Base-by-base conservation (phyloP, 805 yeast species). In the Candida quercuum region DNA sequence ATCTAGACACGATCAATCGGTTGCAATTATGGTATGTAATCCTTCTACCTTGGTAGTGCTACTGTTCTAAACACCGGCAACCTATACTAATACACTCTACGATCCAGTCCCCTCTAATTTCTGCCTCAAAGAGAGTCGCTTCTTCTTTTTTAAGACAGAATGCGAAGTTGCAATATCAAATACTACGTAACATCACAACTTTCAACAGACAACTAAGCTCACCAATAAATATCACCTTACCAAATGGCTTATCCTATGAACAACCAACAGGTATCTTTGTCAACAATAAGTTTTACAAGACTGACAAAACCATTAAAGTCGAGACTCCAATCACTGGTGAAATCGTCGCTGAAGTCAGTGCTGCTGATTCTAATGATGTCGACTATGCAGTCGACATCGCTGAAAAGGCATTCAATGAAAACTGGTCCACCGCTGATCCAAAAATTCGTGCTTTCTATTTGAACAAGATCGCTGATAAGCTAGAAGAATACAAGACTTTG, bases 221-320 rank as follows among this genome's bases (percentile, higher is more conserved):
- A 32, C 38, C 71, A 4, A 66, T 67, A 9, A 63, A 63, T 24
- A 60, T 81, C 46, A 72, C 70, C 8, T 64, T 79, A 42, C 88
- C 89, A 44, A 81, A 78, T 46, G 89, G 89, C 20, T 48, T 64
- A 23, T 64, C 69, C 25, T 83, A 81, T 56, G 70, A 76, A 36
- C 94, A 85, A 66, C 96, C 96, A 51, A 80, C 84, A 10, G 96
- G 96, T 46, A 66, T 89, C 51, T 89, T 86, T 71, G 86, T 89
- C 60, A 82, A 86, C 69, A 86, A 86, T 63, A 86, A 86, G 60
- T 86, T 83, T 54, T 80, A 81, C 39, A 52, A 66, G 34, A 72
- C 74, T 38, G 74, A 72, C 38, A 67, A 74, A 52, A 76, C 78
- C n/a, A 65, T 83, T 41, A 56, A 64, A 5, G 74, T 71, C 13